Base-by-base conservation (phyloP, 2,329 filamentous ascomycete species). In the Venturia aucupariae region DNA sequence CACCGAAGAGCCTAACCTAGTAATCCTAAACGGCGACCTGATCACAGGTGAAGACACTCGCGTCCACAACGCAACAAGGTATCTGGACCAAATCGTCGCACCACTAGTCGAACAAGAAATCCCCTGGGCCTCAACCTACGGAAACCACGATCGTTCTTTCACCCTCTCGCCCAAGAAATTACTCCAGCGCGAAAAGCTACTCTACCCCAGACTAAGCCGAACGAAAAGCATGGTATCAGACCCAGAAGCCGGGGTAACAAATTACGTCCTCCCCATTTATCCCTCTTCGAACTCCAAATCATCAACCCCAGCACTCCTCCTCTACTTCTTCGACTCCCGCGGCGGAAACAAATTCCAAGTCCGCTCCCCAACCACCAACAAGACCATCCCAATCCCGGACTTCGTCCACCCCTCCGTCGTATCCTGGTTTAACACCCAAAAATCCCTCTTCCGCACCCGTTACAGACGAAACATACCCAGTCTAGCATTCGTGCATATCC, bases 291-390 rank as follows among this genome's bases (percentile, higher is more conserved):
- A 0, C 78, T 80, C 8, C 82, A 82, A 60, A 81, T 81, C 69
- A n/a, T 77, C 79, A 65, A 51, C 60, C 0, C 81, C 83, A 7
- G 68, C 70, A 8, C 69, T 79, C 8, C 69, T 90, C 0, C 76
- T 91, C 1, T 91, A 87, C 86, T 90, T 90, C 75, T 90, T 91
- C 69, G 88, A 90, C 69, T 83, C 80, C 64, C 79, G 82, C 19
- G 86, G 86, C 42, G 86, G 86, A 8, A 76, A 77, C 62, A 75
- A 78, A 60, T 84, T 80, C 68, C 79, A 76, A 59, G 67, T 80
- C 24, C 68, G 68, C 1, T 65, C 71, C 35, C 61, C 68, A 3
- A 62, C 68, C 32, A 71, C 71, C 22, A 65, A 71, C 13, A 66
- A 68, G 11, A 38, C 35, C 13, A 69, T 75, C 17, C 68, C 70